Conservation (phyloP, 2,329 filamentous ascomycete genomes). For the Aspergillus costaricaensis region DNA sequence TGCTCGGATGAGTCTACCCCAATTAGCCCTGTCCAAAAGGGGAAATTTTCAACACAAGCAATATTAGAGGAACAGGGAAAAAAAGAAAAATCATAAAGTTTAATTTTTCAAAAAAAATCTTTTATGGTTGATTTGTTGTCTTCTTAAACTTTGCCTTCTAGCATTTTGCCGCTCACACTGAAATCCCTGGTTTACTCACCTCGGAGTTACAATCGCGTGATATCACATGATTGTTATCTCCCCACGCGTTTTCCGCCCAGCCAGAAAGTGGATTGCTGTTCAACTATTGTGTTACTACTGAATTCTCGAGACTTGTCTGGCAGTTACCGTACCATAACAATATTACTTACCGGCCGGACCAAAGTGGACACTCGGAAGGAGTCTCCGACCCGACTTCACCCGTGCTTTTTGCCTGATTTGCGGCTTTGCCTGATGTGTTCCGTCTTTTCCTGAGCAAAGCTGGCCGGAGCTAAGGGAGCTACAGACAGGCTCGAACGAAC, state of each 20-base stretch:
- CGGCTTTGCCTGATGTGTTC: not conserved
- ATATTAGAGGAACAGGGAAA: too few relatives aligned
- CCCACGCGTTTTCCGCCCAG: not conserved
- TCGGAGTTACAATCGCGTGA: not conserved
- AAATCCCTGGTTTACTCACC: not conserved
- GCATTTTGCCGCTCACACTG: not conserved
- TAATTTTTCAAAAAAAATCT: too few relatives aligned
- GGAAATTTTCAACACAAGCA: too few relatives aligned
- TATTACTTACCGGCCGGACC: not conserved
- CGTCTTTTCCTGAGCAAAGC: not conserved
- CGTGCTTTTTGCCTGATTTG: constrained; percentile 3
- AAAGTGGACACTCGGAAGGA: constrained; percentile 8
- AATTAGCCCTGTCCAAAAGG: too few relatives aligned
- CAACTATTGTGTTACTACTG: not conserved
- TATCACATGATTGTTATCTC: constrained; percentile 2
- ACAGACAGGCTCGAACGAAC: not conserved
- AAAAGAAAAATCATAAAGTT: not conserved
- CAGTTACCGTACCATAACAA: constrained; percentile 4
- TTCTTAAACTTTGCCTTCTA: not conserved
- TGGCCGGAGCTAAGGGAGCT: constrained; percentile 1
- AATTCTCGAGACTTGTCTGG: not conserved
- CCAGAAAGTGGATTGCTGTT: not conserved
- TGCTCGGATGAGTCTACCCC: not conserved
- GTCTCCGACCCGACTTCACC: constrained; percentile 19
- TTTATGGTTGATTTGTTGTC: too few relatives aligned